Base-by-base conservation (phyloP, 768 basidiomycete species). In the Melanogaster broomeanus region DNA sequence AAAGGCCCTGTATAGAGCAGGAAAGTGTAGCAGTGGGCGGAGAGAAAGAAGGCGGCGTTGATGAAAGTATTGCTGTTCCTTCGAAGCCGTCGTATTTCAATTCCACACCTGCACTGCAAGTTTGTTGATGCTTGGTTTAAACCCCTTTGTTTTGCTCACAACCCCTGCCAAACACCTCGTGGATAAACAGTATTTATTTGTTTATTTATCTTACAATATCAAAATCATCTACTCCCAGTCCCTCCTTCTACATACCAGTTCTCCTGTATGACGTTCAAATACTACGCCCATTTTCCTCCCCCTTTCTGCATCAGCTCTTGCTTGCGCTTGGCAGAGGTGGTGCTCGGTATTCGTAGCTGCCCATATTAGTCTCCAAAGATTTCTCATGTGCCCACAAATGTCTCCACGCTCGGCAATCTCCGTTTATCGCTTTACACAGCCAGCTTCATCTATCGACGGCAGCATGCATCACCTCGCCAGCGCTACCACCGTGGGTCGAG, bases 1-100 rank as follows among this genome's bases (percentile, higher is more conserved):
- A 56, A 63, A 53, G 58, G 62, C 60, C 68, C 51, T 53, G 54
- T 52, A 51, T 19, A 49, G 58, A 64, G 62, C 62, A 53, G 55
- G 63, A 59, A 62, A 55, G 58, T 52, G 52, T 39, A 55, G 52
- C 49, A 58, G 49, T 50, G 53, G 43, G 55, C 50, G 51, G 58
- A 62, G 61, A 60, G 61, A 61, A 61, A 57, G 58, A 62, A 61
- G 63, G 63, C 64, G 62, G 67, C 52, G 69, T 62, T 61, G 69
- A 69, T 69, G 58, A 65, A 63, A 56, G 61, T 55, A 55, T 66
- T 43, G 61, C 52, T 60, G 61, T 57, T 64, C 61, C 60, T 61
- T 56, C 43, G 56, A 63, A 61, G 63, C n/a, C 63, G 63, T 61
- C 57, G 59, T 69, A 67, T 67, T 71, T 60, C 69, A 67, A 66